Base-by-base conservation (phyloP, 2,329 filamentous ascomycete genomes). In the Aspergillus neotritici region DNA sequence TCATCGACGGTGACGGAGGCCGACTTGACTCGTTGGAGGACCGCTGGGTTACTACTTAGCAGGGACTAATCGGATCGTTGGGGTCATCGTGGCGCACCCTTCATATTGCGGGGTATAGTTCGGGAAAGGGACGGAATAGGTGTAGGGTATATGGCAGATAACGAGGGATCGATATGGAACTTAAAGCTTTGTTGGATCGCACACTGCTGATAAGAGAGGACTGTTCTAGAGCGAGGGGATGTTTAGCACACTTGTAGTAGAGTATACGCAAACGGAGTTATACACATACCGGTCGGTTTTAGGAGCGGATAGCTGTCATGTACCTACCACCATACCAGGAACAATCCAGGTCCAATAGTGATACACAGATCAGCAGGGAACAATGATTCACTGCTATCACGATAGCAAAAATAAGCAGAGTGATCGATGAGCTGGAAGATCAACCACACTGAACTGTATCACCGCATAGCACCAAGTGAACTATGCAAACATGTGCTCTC, bases 1-100 rank as follows among this genome's bases (percentile, higher is more conserved):
- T 87, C 85, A 62, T 98, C 90, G 40, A 98, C 91, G 1, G 89
- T 93, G 57, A 98, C 93, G 6, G 91, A 96, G 48, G 91, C 91
- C 34, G 90, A 97, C 48, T 95, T 81, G 40, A 98, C 93, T 53
- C 93, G 81, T 69, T 98, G 93, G 41, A 97, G 73, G 47, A 98
- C 87, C 41, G 89, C 93, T 96, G 60, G 41, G 6, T n/a, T 8
- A 5, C 4, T 6, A 14, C 54, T 44, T 54, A 49, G 33, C 11
- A 7, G 14, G 31, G 37, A 37, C 21, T 17, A 37, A 31, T 8
- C 14, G 31, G 13, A 12, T n/a, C 12, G 10, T 6, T 7, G 11
- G 31, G 21, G 11, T n/a, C 16, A 8, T 11, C 32, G 37, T 29
- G 17, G 48, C 59, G 45, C 51, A 71, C 68, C 66, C 62, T 71